These are phyloP conservation scores for Phytophthora brassicae DNA, from an alignment of 352 stramenopile species.

Conservation along the genomic window DNA sequence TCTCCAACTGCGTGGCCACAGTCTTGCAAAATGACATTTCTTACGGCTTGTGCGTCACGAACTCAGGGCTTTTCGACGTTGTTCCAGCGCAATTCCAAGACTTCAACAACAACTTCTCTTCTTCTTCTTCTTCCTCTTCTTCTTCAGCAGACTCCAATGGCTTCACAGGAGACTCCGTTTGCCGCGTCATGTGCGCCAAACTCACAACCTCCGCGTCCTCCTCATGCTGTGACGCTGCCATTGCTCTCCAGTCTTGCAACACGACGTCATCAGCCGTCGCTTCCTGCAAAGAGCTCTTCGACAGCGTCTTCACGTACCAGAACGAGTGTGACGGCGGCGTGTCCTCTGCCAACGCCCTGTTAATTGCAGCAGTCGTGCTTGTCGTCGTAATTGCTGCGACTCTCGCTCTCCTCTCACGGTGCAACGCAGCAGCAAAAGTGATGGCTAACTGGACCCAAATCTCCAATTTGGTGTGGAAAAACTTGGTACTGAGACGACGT, in stretches of 20 bases:
- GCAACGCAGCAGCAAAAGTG: constrained; percentile 12
- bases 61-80: constrained; percentile 57
- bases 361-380: constrained; percentile 19
- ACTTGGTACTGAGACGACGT: constrained; percentile 50
- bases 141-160: background rate
- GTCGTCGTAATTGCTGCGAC: constrained; percentile 6
- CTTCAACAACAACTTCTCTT: constrained; percentile 4
- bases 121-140: constrained; percentile 8
- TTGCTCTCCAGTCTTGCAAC: constrained; percentile 30
- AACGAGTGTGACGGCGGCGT: constrained; percentile 44
- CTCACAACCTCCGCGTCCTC: constrained; percentile 29
- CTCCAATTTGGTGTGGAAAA: constrained; percentile 78
- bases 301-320: constrained; percentile 46
- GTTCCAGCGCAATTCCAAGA: constrained; percentile 13
- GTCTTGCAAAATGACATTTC: constrained; percentile 39
- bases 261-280: constrained; percentile 23
- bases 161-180: constrained; percentile 30
- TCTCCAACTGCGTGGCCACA: constrained; percentile 37
- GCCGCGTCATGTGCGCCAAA: constrained; percentile 40
- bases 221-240: constrained; percentile 40
- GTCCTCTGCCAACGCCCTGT: constrained; percentile 32
- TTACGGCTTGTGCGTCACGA: constrained; percentile 65
- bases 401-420: constrained; percentile 24
- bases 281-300: constrained; percentile 44
- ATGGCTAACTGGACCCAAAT: constrained; percentile 44